phyloP scores from a whole-genome alignment of 768 basidiomycete species.

The Austroboletus eburneus region DNA sequence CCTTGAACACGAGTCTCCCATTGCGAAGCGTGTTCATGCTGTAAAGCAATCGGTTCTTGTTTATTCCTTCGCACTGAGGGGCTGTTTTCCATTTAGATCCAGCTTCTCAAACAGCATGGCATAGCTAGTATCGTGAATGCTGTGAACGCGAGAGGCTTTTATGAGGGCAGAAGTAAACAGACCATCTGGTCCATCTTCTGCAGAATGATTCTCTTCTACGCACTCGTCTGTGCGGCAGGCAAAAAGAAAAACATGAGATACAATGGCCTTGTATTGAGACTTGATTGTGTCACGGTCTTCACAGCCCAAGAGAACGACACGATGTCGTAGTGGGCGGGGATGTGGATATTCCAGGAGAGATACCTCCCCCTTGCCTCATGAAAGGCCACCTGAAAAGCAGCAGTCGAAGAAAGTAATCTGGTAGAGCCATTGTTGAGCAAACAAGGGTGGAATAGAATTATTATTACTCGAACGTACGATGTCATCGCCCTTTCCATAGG shows the following conservation, averaged over 20 bases:
- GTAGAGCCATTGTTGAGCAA: background rate
- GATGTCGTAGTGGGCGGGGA: conserved; percentile 9
- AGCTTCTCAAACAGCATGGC: conserved; percentile 8
- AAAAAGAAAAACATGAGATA: conserved; percentile 19
- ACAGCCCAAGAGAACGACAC: conserved; percentile 9
- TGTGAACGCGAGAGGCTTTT: conserved; percentile 5
- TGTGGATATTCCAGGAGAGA: conserved; percentile 10
- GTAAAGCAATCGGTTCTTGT: conserved; percentile 16
- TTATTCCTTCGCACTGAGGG: conserved; percentile 18
- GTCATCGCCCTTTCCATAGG: conserved; percentile 17
- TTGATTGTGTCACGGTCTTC: conserved; percentile 1
- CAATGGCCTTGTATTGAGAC: conserved; percentile 18
- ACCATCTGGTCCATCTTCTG: conserved; percentile 7
- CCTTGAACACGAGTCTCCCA: conserved; percentile 14
- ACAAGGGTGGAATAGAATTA: background rate
- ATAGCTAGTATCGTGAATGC: conserved; percentile 15
- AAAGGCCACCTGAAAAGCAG: conserved; percentile 19
- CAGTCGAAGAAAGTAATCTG: conserved; percentile 20
- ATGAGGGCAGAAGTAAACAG: conserved; percentile 19
- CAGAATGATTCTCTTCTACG: conserved; percentile 11
- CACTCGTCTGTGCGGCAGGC: conserved; percentile 15
- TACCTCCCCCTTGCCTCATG: conserved; percentile 1
- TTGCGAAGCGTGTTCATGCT: conserved; percentile 14
- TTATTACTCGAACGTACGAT: conserved; percentile 11
- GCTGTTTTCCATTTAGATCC: conserved; percentile 6